phyloP scores from a whole-genome alignment of 169 alveolate species.

The Plasmodium coatneyi region DNA sequence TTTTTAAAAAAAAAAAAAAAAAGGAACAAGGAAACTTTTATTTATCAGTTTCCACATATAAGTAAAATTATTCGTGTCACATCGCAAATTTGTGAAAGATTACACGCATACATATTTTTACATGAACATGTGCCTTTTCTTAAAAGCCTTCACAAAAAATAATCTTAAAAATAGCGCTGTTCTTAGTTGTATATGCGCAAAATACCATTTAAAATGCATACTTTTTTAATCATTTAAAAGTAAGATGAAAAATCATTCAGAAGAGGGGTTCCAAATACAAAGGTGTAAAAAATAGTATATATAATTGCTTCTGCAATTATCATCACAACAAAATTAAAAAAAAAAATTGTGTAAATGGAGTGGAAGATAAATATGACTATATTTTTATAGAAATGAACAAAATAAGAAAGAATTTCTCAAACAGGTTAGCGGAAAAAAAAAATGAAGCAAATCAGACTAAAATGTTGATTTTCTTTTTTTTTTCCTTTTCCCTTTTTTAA shows the following conservation, averaged over 20 bases:
- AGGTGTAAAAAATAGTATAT: conserved; percentile 5
- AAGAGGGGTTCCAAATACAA: not conserved
- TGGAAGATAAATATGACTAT: conserved; percentile 1
- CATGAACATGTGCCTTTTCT: not conserved
- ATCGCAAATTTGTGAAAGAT: not conserved
- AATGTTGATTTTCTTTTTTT: not conserved
- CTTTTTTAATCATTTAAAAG: not conserved
- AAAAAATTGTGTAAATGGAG: not conserved
- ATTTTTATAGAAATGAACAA: not conserved
- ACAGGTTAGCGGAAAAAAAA: not conserved
- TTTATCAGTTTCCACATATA: not conserved
- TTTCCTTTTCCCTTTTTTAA: not conserved
- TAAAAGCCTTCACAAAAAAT: not conserved
- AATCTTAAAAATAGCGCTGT: not conserved
- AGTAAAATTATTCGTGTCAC: not conserved
- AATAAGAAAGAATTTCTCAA: conserved; percentile 21
- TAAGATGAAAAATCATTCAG: not conserved
- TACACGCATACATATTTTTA: not conserved
- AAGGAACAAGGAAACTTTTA: not conserved
- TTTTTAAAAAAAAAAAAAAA: not conserved
- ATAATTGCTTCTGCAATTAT: not conserved
- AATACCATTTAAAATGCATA: not conserved
- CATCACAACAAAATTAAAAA: not conserved
- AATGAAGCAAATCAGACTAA: not conserved
- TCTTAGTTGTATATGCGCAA: not conserved